phyloP scores from a whole-genome alignment of 176 grass and related monocot species.

The Aechmea fasciata region DNA sequence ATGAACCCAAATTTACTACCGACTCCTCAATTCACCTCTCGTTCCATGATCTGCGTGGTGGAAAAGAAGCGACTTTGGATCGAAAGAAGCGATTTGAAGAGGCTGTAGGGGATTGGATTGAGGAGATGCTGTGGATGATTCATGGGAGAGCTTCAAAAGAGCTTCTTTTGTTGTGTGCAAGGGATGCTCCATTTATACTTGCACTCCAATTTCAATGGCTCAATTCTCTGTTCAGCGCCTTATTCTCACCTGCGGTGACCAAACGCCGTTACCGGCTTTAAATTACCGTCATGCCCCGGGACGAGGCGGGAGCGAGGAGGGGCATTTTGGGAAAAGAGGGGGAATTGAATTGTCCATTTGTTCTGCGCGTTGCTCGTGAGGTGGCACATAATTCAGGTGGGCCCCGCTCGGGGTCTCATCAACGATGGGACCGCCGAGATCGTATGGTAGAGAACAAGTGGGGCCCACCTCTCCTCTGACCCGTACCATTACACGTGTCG shows the following conservation, averaged over 20 bases:
- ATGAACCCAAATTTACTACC: neutral
- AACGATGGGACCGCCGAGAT: too few species aligned
- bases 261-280: neutral
- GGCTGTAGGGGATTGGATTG: neutral
- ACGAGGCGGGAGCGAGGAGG: neutral
- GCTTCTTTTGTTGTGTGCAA: neutral
- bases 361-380: too few species aligned
- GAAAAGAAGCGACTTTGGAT: neutral
- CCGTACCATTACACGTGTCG: too few species aligned
- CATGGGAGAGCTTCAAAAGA: neutral
- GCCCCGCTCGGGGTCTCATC: too few species aligned
- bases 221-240: neutral
- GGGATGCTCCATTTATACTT: neutral
- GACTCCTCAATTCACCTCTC: neutral
- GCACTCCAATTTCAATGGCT: neutral
- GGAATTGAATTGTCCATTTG: too few species aligned
- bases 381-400: too few species aligned
- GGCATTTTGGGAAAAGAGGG: neutral
- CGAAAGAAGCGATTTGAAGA: neutral
- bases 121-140: neutral
- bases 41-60: neutral
- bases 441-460: too few species aligned
- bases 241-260: neutral
- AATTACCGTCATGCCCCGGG: neutral
- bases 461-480: too few species aligned